Base-by-base conservation (phyloP, 78 protist genomes). In the Creolimax fragrantissima region DNA sequence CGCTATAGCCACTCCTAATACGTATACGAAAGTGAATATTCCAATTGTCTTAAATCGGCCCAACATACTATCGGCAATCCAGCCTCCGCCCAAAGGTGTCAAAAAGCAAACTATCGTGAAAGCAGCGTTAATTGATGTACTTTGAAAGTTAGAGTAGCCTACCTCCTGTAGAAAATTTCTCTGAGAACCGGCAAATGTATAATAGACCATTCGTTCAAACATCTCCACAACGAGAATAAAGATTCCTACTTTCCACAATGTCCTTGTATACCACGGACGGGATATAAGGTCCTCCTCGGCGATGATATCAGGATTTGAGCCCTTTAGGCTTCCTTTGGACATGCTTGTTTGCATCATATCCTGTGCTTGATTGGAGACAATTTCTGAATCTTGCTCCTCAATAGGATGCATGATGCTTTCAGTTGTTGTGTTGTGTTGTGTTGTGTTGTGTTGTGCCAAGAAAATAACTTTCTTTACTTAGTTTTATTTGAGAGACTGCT, bases 21-120 rank as follows among this genome's bases (percentile, higher is more conserved):
- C 6, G 85, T 90, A 90, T 11, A 90, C 24, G 39, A 35, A n/a
- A 6, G 83, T 42, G 47, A 90, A 90, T 6, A 45, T 5, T 7
- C 35, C 83, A 11, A 90, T 90, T 24, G 84, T 74, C 92, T n/a
- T 45, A 43, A 58, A 90, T 35, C 92, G 92, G 7, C 92, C 92
- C 43, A 90, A 43, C 6, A 36, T 5, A 5, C 81, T 36, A 32
- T 90, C 92, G 3, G 92, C 92, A 89, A 89, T 2, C 58, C 92
- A 90, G 7, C 67, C 67, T 6, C 90, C 90, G 32, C 24, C 11
- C 6, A 88, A 5, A 32, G 45, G 44, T 24, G 44, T 24, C 5
- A n/a, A 43, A 2, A 43, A 88, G 67, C 44, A 88, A 35, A 88
- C 7, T 24, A 88, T 24, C 6, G 47, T 43, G 7, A 88, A 88